These are phyloP conservation scores for Verticillium isaacii DNA, from an alignment of 2,329 filamentous ascomycete species.

Conservation along the genomic window DNA sequence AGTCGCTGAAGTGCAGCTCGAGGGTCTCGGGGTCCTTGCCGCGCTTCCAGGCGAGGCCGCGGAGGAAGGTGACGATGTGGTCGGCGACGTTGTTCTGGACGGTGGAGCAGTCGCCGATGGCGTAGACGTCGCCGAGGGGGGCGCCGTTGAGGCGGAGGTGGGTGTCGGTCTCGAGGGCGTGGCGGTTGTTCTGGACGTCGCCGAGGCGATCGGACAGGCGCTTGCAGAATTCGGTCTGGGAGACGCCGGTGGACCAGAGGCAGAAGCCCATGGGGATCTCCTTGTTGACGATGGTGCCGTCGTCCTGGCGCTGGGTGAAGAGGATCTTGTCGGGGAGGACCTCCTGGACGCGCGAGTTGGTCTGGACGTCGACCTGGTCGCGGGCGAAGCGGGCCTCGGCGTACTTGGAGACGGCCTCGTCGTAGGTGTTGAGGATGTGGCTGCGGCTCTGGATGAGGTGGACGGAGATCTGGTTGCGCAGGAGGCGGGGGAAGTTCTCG, in stretches of 20 bases:
- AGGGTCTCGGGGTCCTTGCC: conserved; percentile 87
- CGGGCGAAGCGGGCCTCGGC: conserved; percentile 87
- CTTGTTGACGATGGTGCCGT: conserved; percentile 75
- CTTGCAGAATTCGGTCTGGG: conserved; percentile 77
- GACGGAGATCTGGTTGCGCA: conserved; percentile 97
- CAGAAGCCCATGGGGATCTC: conserved; percentile 96
- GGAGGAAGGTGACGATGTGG: conserved; percentile 85
- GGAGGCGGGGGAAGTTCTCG: conserved; percentile 74
- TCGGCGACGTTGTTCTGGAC: conserved; percentile 97
- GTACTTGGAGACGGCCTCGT: conserved; percentile 88
- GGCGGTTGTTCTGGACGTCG: conserved; percentile 75
- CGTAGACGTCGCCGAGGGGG: conserved; percentile 91
- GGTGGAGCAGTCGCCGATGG: conserved; percentile 91
- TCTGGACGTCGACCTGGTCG: conserved; percentile 86
- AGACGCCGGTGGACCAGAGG: conserved; percentile 93
- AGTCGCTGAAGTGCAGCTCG: conserved; percentile 80
- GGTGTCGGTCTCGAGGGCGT: conserved; percentile 90
- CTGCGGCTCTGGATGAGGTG: conserved; percentile 92
- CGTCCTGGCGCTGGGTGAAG: conserved; percentile 75
- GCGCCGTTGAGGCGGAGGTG: conserved; percentile 87
- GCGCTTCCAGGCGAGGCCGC: conserved; percentile 84
- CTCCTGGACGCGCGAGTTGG: conserved; percentile 89
- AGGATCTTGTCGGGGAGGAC: conserved; percentile 79
- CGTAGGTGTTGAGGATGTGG: conserved; percentile 97
- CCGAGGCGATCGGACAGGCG: conserved; percentile 73